Evolutionary conservation across 2,329 filamentous ascomycete genomes (phyloP).

Genomic region (Karstenula rhodostoma): DNA sequence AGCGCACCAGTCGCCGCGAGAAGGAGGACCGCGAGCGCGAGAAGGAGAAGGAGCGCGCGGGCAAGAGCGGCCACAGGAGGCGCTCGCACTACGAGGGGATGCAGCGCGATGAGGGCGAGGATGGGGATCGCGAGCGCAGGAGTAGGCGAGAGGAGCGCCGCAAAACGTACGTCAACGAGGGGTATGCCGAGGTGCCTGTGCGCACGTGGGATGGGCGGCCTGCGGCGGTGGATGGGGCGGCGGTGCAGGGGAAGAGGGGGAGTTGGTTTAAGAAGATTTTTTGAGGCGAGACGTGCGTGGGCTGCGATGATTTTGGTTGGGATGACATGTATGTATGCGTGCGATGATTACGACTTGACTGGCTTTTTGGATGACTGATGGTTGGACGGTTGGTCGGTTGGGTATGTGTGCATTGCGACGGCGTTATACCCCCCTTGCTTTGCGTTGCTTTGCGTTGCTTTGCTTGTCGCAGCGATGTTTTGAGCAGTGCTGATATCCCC

Average conservation of each 20-base stretch:
- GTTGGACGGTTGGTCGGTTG: too few species aligned
- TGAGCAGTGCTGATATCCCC: not conserved
- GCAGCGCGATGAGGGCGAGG: slow-evolving; percentile 29
- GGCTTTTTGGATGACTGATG: too few species aligned
- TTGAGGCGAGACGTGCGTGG: slow-evolving; percentile 9
- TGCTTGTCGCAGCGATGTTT: not conserved
- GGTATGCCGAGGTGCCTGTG: slow-evolving; percentile 43
- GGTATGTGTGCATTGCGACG: slow-evolving; percentile 20
- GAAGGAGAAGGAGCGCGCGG: slow-evolving; percentile 37
- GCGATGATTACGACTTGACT: too few species aligned
- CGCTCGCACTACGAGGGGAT: slow-evolving; percentile 35
- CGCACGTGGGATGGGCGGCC: slow-evolving; percentile 53
- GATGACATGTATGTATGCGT: not conserved
- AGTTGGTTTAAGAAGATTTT: slow-evolving; percentile 60
- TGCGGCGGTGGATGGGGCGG: slow-evolving; percentile 38
- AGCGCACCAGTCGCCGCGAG: slow-evolving; percentile 41
- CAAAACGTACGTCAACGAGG: slow-evolving; percentile 40
- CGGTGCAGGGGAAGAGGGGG: slow-evolving; percentile 47
- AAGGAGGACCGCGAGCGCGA: slow-evolving; percentile 38
- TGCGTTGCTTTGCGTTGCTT: not conserved
- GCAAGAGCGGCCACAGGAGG: slow-evolving; percentile 36
- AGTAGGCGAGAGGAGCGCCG: slow-evolving; percentile 35
- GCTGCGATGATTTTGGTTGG: not conserved
- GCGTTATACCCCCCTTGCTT: slow-evolving; percentile 14
- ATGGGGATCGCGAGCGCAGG: slow-evolving; percentile 25